phyloP scores from a whole-genome alignment of 2,329 filamentous ascomycete species.

The Shiraia sp. region DNA sequence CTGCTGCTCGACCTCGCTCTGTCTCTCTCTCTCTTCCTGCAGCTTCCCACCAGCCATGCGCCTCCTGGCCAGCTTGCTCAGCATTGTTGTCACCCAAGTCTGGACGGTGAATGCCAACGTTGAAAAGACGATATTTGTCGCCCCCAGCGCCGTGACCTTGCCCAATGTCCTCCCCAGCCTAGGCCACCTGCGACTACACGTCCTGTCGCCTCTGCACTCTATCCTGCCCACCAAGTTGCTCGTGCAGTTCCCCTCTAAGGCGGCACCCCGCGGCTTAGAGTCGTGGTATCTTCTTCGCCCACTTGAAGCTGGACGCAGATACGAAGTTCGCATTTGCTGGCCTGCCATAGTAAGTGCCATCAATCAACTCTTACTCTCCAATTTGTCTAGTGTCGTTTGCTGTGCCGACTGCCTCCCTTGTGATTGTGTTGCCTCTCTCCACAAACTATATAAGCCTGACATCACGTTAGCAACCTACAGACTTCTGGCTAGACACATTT shows the following conservation, averaged over 20 bases:
- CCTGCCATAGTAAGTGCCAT: conserved; percentile 76
- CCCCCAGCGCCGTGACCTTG: conserved; percentile 62
- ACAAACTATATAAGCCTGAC: too few species aligned
- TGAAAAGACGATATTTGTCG: conserved; percentile 89
- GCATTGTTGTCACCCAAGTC: conserved; percentile 32
- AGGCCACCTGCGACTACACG: conserved; percentile 64
- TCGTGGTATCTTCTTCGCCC: conserved; percentile 80
- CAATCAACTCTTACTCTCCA: conserved; percentile 2
- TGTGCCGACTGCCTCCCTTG: too few species aligned
- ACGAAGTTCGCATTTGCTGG: conserved; percentile 94
- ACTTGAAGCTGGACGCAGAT: conserved; percentile 72
- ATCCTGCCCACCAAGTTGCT: conserved; percentile 66
- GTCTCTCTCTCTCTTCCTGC: background rate
- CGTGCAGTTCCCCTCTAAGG: conserved; percentile 67
- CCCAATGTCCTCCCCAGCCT: conserved; percentile 61
- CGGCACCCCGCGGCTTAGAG: conserved; percentile 59
- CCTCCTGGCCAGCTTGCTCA: conserved; percentile 34
- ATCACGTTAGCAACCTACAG: conserved; percentile 74
- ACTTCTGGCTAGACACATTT: conserved; percentile 71
- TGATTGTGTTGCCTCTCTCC: too few species aligned
- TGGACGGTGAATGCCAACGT: conserved; percentile 67
- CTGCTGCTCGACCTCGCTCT: background rate
- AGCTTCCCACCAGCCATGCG: conserved; percentile 38
- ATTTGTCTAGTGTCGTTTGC: background rate
- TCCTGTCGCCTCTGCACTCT: conserved; percentile 60